These are phyloP conservation scores for Apophysomyces trapeziformis DNA, from an alignment of 371 early-diverging fungal genomes.

Conservation along the genomic window DNA sequence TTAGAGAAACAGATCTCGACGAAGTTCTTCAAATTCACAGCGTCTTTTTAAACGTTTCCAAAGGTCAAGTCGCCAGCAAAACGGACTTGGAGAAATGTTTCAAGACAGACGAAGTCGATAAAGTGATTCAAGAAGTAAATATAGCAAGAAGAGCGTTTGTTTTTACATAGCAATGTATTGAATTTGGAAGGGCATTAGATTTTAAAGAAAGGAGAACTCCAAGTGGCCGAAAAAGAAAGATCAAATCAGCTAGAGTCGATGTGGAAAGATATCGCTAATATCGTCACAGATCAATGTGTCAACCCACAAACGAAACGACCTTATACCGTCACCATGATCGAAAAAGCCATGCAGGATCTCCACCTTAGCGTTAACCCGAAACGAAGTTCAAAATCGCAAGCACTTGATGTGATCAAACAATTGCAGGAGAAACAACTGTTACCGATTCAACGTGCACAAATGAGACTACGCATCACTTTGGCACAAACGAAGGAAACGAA, in stretches of 20 bases:
- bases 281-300: conserved; percentile 92
- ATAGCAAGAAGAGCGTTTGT: neutral
- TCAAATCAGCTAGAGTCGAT: conserved; percentile 78
- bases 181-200: conserved; percentile 55
- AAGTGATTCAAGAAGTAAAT: conserved; percentile 82
- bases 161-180: too few species aligned
- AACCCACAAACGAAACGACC: conserved; percentile 95
- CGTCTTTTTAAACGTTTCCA: conserved; percentile 95
- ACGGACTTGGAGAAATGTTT: conserved; percentile 90
- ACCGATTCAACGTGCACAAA: conserved; percentile 93
- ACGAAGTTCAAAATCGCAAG: conserved; percentile 84
- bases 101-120: conserved; percentile 82
- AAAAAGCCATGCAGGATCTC: conserved; percentile 93
- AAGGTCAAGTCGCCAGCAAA: conserved; percentile 91
- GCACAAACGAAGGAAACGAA: conserved; percentile 86
- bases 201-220: conserved; percentile 93
- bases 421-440: conserved; percentile 86
- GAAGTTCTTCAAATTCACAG: conserved; percentile 94
- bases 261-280: conserved; percentile 91
- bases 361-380: conserved; percentile 91
- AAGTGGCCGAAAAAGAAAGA: conserved; percentile 96
- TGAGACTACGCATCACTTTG: conserved; percentile 82
- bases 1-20: conserved; percentile 93
- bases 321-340: conserved; percentile 96
- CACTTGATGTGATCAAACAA: conserved; percentile 91